Base-by-base conservation (phyloP, 2,329 filamentous ascomycete genomes). In the Arachnomyces sp. region DNA sequence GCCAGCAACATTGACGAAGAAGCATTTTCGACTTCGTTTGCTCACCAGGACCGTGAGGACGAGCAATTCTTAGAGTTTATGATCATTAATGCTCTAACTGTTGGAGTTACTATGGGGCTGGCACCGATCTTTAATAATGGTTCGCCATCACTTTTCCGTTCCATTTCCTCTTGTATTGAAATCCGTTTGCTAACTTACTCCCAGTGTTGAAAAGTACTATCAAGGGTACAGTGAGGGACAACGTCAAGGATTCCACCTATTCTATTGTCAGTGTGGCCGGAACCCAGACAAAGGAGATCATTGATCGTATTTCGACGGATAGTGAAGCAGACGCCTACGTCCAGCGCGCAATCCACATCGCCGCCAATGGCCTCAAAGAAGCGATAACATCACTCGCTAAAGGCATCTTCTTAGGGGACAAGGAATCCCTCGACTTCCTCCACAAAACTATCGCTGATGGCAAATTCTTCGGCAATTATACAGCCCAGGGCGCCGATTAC, bases 351-450 rank as follows among this genome's bases (percentile, higher is more conserved):
- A 9, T 34, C 32, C 9, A 34, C 9, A 15, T 8, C 9, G 32
- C 32, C 8, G 32, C 32, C 9, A 34, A 9, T 11, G 9, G 14
- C 8, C 32, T 34, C 14, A 15, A 34, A 15, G 32, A 34, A 9
- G 32, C 32, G 14, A 34, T 34, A 9, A 34, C 14, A 9, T 9
- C 14, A 9, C 32, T 34, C 9, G 32, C 9, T 14, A 14, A 34
- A 34, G 32, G 32, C 8, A 34, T 34, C 8, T 34, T 34, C 14
- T 8, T 8, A 8, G 32, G 32, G 8, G 14, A 34, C 32, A 14
- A 34, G 9, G 32, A 34, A 14, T 34, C 32, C 9, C 32, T 34
- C 14, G 32, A 34, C 9, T 34, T 34, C 14, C 32, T 34, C 32
- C 8, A 9, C 14, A 34, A 34, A 14, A 14, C 32, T 9, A 8